Conservation (phyloP, 148 eudicot species). For the Amaranthus palmeri region DNA sequence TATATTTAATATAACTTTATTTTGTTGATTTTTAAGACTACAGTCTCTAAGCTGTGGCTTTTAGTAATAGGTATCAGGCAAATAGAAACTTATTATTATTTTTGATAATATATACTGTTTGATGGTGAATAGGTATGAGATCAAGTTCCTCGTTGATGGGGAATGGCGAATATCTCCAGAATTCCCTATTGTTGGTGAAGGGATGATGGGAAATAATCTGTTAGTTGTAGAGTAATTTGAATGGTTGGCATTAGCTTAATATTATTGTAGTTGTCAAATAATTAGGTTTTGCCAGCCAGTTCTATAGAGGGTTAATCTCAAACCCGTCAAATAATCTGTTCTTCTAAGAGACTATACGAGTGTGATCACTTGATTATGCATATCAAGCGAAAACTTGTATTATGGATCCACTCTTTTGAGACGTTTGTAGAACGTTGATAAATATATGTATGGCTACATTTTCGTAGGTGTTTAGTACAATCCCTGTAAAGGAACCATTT, state of each 20-base stretch:
- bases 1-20: not conserved
- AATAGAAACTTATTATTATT: not conserved
- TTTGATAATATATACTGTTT: not conserved
- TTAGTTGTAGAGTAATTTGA: slow-evolving; percentile 55
- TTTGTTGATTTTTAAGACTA: not conserved
- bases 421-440: too few relatives aligned
- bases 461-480: too few relatives aligned
- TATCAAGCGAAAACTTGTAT: too few relatives aligned
- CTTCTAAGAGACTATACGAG: not conserved
- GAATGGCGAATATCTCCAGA: slow-evolving; percentile 81
- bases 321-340: not conserved
- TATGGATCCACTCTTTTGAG: too few relatives aligned
- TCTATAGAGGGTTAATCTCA: too few relatives aligned
- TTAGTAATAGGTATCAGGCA: not conserved
- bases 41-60: not conserved
- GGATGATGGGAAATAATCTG: slow-evolving; percentile 66
- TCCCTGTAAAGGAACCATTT: too few relatives aligned
- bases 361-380: too few relatives aligned
- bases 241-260: not conserved
- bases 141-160: slow-evolving; percentile 91
- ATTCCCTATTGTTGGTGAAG: slow-evolving; percentile 72
- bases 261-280: not conserved
- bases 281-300: not conserved
- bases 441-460: too few relatives aligned
- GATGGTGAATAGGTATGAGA: slow-evolving; percentile 37